Evolutionary conservation across 257 asterid genomes (phyloP).

Genomic region (Haberlea rhodopensis): DNA sequence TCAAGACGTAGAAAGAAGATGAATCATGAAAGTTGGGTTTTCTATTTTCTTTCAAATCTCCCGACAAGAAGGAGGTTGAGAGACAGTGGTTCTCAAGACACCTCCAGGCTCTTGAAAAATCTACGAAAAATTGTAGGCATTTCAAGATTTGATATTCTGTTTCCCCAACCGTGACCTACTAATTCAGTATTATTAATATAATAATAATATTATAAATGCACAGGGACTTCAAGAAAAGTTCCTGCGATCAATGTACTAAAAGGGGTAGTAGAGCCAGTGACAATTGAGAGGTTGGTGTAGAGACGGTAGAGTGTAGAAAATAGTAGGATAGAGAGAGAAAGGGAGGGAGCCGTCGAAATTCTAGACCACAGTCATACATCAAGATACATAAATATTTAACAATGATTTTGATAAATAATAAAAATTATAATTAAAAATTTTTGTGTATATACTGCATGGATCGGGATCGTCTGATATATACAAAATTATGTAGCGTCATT

Average conservation of each 20-base stretch:
- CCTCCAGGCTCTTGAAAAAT: conserved; percentile 17
- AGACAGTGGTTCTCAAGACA: conserved; percentile 21
- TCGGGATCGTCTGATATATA: too few relatives aligned
- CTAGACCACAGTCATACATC: too few relatives aligned
- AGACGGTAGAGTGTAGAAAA: conserved; percentile 4
- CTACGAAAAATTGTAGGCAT: conserved; percentile 22
- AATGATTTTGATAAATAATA: too few relatives aligned
- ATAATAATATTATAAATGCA: too few relatives aligned
- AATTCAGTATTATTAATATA: background rate
- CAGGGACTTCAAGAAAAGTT: too few relatives aligned
- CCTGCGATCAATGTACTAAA: too few relatives aligned
- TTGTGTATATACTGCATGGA: too few relatives aligned
- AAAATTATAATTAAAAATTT: too few relatives aligned
- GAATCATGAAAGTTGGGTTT: background rate
- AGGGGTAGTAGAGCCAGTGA: background rate
- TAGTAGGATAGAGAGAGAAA: conserved; percentile 23
- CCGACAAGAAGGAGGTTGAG: conserved; percentile 13
- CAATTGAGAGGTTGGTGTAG: conserved; percentile 20
- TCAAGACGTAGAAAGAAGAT: background rate
- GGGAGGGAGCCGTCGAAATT: conserved; percentile 55
- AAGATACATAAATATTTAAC: too few relatives aligned
- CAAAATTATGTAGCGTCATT: too few relatives aligned
- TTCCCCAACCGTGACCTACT: background rate
- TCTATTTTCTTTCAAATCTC: conserved; percentile 20
- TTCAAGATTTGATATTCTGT: conserved; percentile 15